Conservation (phyloP, 805 yeast species). For the Jamesozyma spencerorum region DNA sequence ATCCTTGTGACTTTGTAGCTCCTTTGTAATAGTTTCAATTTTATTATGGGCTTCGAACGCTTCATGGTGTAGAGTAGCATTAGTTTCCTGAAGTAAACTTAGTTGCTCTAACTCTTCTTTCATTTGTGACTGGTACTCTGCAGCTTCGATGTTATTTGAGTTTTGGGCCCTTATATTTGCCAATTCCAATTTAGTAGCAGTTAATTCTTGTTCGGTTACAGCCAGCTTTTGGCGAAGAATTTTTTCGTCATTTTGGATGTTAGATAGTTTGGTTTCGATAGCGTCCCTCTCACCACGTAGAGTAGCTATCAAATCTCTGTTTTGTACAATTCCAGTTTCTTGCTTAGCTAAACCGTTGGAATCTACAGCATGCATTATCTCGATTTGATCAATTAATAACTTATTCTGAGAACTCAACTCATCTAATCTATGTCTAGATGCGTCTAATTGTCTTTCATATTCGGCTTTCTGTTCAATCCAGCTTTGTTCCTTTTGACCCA, state of each 20-base stretch:
- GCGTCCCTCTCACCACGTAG: constrained; percentile 71
- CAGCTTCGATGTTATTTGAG: constrained; percentile 14
- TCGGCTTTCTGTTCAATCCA: constrained; percentile 38
- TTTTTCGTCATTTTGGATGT: constrained; percentile 44
- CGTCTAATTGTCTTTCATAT: constrained; percentile 41
- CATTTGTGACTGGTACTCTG: constrained; percentile 37
- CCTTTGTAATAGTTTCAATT: constrained; percentile 34
- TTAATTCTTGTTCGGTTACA: constrained; percentile 23
- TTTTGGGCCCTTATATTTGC: constrained; percentile 31
- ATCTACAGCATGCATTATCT: constrained; percentile 26
- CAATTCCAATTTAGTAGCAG: constrained; percentile 42
- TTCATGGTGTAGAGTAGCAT: constrained; percentile 51
- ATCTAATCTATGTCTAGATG: constrained; percentile 37
- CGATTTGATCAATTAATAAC: constrained; percentile 60
- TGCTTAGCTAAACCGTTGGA: constrained; percentile 1
- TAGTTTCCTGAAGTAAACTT: constrained; percentile 59
- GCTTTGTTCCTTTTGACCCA: constrained; percentile 29
- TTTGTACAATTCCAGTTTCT: constrained; percentile 23
- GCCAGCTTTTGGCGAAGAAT: constrained; percentile 41
- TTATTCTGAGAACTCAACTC: constrained; percentile 60
- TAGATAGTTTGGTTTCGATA: constrained; percentile 48
- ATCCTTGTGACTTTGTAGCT: constrained; percentile 19
- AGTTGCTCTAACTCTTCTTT: constrained; percentile 45
- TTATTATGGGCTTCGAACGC: constrained; percentile 27
- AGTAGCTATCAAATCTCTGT: constrained; percentile 43